These are phyloP conservation scores for Chytriomyces sp. DNA, from an alignment of 192 early-diverging fungal species.

Conservation along the genomic window DNA sequence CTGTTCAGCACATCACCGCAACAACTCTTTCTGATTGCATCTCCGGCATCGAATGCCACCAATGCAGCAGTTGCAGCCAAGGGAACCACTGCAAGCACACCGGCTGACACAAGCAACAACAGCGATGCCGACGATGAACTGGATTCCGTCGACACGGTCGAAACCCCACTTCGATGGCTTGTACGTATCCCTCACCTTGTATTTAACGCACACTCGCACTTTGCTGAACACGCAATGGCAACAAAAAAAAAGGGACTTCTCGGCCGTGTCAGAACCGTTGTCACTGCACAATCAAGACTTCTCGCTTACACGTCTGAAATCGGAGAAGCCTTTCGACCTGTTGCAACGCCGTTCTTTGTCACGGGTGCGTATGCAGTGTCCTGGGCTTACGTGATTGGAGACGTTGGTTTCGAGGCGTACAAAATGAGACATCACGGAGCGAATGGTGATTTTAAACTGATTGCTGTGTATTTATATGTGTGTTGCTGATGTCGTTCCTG, in stretches of 20 bases:
- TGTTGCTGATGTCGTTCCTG: no score
- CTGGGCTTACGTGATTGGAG: conserved; percentile 55
- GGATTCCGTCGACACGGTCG: conserved; percentile 29
- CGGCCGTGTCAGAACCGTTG: conserved; percentile 28
- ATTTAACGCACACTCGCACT: not conserved
- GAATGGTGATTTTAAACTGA: not conserved
- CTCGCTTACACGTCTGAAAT: conserved; percentile 68
- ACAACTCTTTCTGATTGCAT: not conserved
- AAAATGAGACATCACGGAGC: conserved; percentile 27
- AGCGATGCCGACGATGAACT: not conserved
- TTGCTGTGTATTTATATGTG: no score
- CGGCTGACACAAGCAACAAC: not conserved
- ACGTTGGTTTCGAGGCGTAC: conserved; percentile 37
- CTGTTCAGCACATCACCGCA: not conserved
- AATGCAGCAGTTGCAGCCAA: not conserved
- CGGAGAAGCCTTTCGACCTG: conserved; percentile 68
- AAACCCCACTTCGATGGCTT: conserved; percentile 22
- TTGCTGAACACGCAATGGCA: not conserved
- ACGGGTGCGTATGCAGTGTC: conserved; percentile 65
- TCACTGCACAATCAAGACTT: conserved; percentile 24
- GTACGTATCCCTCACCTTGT: not conserved
- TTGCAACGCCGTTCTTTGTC: conserved; percentile 58
- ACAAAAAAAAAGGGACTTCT: conserved; percentile 15
- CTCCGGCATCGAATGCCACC: not conserved
- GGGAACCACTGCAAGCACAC: not conserved